Conservation (phyloP, 495 filamentous ascomycete species). For the Pyrenula massariospora region DNA sequence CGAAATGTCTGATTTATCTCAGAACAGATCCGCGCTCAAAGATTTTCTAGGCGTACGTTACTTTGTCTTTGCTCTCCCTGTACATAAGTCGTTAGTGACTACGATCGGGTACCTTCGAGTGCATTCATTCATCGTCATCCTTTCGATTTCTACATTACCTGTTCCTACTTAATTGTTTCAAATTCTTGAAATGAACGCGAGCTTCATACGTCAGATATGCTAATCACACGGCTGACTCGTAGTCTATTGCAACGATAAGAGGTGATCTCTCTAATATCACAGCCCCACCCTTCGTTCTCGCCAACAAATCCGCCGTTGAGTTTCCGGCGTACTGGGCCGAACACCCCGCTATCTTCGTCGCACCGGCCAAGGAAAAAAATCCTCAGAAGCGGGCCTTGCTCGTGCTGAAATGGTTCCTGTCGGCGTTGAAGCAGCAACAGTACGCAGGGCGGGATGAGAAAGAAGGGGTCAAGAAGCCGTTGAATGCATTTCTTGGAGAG, state of each 20-base stretch:
- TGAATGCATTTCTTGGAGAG: constrained; percentile 72
- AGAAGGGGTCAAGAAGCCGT: constrained; percentile 74
- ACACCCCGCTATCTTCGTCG: constrained; percentile 63
- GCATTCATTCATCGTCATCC: no score
- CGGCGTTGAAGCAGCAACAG: constrained; percentile 72
- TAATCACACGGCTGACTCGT: no score
- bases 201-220: no score
- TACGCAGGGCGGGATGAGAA: constrained; percentile 61
- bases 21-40: neutral
- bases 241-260: constrained; percentile 77
- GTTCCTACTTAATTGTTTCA: no score
- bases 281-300: constrained; percentile 76
- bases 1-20: neutral
- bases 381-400: constrained; percentile 57
- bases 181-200: no score
- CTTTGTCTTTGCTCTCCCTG: no score
- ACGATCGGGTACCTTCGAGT: no score
- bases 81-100: no score
- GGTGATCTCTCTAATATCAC: constrained; percentile 74
- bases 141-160: no score
- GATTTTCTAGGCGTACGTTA: constrained; percentile 6
- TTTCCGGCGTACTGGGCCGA: constrained; percentile 81
- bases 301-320: constrained; percentile 65
- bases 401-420: constrained; percentile 79
- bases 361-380: constrained; percentile 57